Evolutionary conservation across 805 yeast genomes (phyloP).

Genomic region (Candida railenensis): DNA sequence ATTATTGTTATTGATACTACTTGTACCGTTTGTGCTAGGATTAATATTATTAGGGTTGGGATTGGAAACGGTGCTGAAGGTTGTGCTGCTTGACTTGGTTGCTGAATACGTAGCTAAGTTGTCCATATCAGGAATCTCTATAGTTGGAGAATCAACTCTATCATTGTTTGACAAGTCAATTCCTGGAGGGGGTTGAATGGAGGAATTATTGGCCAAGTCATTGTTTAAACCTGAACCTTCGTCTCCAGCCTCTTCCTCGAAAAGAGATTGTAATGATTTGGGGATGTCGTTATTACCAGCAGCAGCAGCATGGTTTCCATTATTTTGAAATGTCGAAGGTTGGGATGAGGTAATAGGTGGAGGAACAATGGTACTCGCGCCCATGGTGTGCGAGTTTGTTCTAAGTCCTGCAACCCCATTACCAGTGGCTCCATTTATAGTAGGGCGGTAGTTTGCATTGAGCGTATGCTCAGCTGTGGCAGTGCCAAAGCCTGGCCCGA

Average conservation of each 20-base stretch:
- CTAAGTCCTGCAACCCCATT: too few species aligned
- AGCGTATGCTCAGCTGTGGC: slow-evolving; percentile 5
- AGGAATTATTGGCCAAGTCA: slow-evolving; percentile 6
- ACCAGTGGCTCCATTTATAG: background rate
- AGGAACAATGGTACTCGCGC: background rate
- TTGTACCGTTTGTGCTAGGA: slow-evolving; percentile 5
- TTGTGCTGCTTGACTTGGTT: slow-evolving; percentile 8
- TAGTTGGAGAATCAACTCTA: slow-evolving; percentile 55
- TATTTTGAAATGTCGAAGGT: slow-evolving; percentile 1
- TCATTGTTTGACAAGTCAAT: slow-evolving; percentile 14
- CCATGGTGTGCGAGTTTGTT: background rate
- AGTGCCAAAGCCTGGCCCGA: background rate
- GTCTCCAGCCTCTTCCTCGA: slow-evolving; percentile 45
- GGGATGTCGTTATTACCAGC: slow-evolving; percentile 51
- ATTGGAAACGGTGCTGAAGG: slow-evolving; percentile 6
- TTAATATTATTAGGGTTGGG: slow-evolving; percentile 6
- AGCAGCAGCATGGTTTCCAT: slow-evolving; percentile 11
- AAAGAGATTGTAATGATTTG: slow-evolving; percentile 65
- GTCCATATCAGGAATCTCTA: slow-evolving; percentile 71
- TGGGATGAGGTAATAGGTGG: background rate
- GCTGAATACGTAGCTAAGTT: slow-evolving; percentile 24
- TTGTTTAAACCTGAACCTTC: slow-evolving; percentile 12
- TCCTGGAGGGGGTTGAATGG: slow-evolving; percentile 11
- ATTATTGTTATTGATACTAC: background rate
- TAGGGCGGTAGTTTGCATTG: background rate